A percentile compares a stretch with the other conserved stretches of the same genome.
Conservation (phyloP, 805 yeast species). For the Candida namnaoensis region DNA sequence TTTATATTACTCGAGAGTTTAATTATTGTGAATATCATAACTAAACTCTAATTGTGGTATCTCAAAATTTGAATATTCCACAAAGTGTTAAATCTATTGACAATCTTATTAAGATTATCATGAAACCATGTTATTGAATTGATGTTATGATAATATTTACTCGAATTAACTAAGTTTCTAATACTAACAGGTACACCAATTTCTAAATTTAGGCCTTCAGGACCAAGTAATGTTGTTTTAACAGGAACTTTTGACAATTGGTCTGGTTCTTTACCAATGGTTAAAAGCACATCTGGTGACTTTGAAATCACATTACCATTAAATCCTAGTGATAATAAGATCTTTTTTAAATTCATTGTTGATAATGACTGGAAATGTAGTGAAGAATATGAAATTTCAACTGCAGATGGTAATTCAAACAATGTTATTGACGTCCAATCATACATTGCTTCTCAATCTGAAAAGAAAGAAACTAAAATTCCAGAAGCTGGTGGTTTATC, state of each 20-base stretch:
- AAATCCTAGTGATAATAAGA: constrained; percentile 25
- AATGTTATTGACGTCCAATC: constrained; percentile 22
- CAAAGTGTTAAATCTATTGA: too few relatives aligned
- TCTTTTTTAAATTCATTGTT: constrained; percentile 51
- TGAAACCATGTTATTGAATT: too few relatives aligned
- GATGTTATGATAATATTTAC: background rate
- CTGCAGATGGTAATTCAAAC: constrained; percentile 33
- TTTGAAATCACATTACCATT: constrained; percentile 53
- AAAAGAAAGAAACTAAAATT: constrained; percentile 15
- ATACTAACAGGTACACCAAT: background rate
- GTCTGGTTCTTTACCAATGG: constrained; percentile 51
- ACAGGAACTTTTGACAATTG: constrained; percentile 70
- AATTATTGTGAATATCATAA: too few relatives aligned
- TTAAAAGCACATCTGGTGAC: constrained; percentile 51
- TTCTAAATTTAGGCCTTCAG: constrained; percentile 31
- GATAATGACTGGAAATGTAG: constrained; percentile 58
- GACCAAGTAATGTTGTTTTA: constrained; percentile 49
- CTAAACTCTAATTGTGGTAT: background rate
- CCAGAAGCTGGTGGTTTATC: constrained; percentile 42
- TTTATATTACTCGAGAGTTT: background rate
- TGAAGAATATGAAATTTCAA: constrained; percentile 29
- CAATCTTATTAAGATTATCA: too few relatives aligned
- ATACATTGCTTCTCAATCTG: constrained; percentile 7
- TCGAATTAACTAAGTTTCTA: background rate
- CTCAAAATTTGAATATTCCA: background rate